These are phyloP conservation scores for Alternaria gaisen DNA, from an alignment of 2,329 filamentous ascomycete species.

Conservation along the genomic window DNA sequence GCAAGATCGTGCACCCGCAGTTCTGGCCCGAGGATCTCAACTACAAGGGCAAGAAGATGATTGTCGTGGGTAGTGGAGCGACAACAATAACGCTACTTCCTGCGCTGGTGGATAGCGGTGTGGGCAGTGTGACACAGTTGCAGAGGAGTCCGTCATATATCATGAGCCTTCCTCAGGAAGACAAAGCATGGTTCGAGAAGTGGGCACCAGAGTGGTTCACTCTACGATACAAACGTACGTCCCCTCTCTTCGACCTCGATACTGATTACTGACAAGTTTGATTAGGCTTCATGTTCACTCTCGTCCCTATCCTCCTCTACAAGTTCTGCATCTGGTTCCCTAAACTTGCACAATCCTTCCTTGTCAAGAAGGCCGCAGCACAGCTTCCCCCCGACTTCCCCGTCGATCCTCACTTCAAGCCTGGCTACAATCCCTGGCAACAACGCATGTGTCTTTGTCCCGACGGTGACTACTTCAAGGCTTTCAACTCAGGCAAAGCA, in stretches of 20 bases:
- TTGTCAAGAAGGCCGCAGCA: constrained; percentile 58
- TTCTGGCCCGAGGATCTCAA: constrained; percentile 78
- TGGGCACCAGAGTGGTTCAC: constrained; percentile 61
- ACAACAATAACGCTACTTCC: constrained; percentile 82
- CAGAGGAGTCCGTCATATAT: constrained; percentile 77
- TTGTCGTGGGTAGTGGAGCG: constrained; percentile 79
- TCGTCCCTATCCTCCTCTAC: constrained; percentile 60
- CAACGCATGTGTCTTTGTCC: constrained; percentile 79
- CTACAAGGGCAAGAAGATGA: constrained; percentile 71
- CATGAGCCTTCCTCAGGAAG: constrained; percentile 59
- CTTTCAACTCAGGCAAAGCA: constrained; percentile 60
- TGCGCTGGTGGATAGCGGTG: constrained; percentile 70
- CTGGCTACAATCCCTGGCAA: constrained; percentile 65
- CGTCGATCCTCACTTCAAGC: constrained; percentile 58
- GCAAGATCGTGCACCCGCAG: constrained; percentile 72
- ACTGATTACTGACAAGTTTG: not conserved
- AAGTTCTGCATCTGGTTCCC: constrained; percentile 65
- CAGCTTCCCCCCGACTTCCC: constrained; percentile 60
- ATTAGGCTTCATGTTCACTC: constrained; percentile 57
- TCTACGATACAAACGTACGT: constrained; percentile 56
- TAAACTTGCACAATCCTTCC: constrained; percentile 52
- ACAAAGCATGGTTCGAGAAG: constrained; percentile 47
- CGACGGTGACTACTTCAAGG: constrained; percentile 66
- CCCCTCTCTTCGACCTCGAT: not conserved
- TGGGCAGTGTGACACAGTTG: constrained; percentile 75